Percentiles rank a stretch among this genome's conserved stretches.
Evolutionary conservation across 176 grass and related monocot genomes (phyloP).

Genomic region (Zizania latifolia): DNA sequence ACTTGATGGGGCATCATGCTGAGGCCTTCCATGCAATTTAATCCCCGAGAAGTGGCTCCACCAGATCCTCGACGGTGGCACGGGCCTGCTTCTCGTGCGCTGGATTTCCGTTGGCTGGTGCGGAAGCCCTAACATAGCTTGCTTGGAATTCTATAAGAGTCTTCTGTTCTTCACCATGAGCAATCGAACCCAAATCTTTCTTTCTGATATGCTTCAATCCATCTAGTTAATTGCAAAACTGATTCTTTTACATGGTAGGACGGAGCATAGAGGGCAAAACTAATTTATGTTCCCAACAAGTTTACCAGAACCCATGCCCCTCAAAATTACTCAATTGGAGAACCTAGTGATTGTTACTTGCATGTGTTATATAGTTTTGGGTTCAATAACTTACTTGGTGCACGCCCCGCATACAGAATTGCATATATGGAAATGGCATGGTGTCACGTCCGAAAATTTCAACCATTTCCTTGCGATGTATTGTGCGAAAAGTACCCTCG

Average conservation of each 20-base stretch:
- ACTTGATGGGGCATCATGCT: not conserved
- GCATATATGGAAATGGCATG: not conserved
- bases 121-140: not conserved
- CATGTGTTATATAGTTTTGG: not conserved
- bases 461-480: no score
- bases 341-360: no score
- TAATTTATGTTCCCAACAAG: no score
- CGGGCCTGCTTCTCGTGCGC: not conserved
- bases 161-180: not conserved
- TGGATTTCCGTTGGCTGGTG: not conserved
- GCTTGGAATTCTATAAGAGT: not conserved
- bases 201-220: not conserved
- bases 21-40: no score
- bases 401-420: not conserved
- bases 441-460: no score
- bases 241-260: slow-evolving; percentile 6
- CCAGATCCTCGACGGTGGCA: not conserved
- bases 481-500: no score
- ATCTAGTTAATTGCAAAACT: not conserved
- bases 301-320: no score
- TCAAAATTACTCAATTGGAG: no score
- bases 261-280: no score
- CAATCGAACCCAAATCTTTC: not conserved
- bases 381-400: not conserved
- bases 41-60: no score